Percentiles rank a stretch among this genome's conserved stretches.
These are phyloP conservation scores for Centaurea solstitialis DNA, from an alignment of 129 eudicot genomes.

Conservation along the genomic window DNA sequence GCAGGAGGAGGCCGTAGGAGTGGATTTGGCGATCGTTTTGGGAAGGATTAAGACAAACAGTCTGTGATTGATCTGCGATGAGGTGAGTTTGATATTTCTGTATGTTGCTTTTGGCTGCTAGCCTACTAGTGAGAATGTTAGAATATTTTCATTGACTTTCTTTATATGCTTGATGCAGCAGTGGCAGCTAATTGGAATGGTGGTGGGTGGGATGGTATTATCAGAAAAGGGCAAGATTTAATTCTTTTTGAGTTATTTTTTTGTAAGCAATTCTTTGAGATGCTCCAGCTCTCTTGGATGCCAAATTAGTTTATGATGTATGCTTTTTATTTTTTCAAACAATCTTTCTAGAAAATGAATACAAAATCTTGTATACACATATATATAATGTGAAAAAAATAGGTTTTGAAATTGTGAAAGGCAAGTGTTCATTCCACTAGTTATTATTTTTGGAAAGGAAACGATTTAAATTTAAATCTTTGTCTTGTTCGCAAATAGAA, in stretches of 20 bases:
- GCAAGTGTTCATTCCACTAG: background rate
- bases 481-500: background rate
- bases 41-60: background rate
- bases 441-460: too few species aligned
- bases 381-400: background rate
- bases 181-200: background rate
- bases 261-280: constrained; percentile 9
- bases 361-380: background rate
- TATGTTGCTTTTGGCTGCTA: background rate
- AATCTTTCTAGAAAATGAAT: background rate
- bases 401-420: background rate
- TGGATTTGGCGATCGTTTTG: constrained; percentile 18
- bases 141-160: background rate
- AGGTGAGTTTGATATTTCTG: background rate
- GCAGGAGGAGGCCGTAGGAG: constrained; percentile 9
- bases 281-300: background rate
- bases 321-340: background rate
- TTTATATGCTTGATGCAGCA: background rate
- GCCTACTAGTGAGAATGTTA: too few species aligned
- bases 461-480: background rate
- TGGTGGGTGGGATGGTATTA: background rate
- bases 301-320: background rate
- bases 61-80: background rate
- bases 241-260: constrained; percentile 9
- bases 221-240: background rate